phyloP scores from a whole-genome alignment of 148 eudicot species.

The Chenopodium berlandieri region DNA sequence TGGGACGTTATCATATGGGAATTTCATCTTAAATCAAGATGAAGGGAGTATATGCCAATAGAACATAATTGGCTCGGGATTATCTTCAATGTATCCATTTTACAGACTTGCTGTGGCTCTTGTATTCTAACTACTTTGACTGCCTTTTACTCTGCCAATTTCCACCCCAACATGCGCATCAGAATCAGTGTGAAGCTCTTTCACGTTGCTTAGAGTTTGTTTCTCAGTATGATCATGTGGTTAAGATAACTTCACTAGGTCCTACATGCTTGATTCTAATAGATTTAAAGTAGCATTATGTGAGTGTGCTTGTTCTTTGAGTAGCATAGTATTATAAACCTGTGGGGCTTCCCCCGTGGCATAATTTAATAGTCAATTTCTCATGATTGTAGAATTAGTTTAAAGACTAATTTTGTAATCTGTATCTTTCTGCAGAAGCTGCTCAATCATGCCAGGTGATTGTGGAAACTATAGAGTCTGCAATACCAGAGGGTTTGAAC shows the following conservation, averaged over 20 bases:
- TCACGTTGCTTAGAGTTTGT: not conserved
- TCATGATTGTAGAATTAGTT: not conserved
- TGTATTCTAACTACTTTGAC: not conserved
- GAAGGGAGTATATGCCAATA: too few relatives aligned
- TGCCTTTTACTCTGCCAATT: not conserved
- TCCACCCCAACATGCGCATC: not conserved
- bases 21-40: too few relatives aligned
- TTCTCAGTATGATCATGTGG: not conserved
- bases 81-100: not conserved
- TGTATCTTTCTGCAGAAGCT: constrained; percentile 64
- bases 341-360: not conserved
- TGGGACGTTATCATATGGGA: too few relatives aligned
- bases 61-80: not conserved
- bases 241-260: not conserved
- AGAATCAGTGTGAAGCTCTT: not conserved
- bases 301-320: not conserved
- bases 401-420: constrained; percentile 15
- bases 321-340: not conserved
- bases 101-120: not conserved
- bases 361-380: not conserved
- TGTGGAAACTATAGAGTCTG: constrained; percentile 63
- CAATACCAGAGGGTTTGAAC: constrained; percentile 75
- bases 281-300: not conserved
- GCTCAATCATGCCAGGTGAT: constrained; percentile 80
- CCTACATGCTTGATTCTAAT: not conserved